Percentiles rank a stretch among this genome's conserved stretches.
Conservation (phyloP, 2,329 filamentous ascomycete genomes). For the Aspergillus latus region DNA sequence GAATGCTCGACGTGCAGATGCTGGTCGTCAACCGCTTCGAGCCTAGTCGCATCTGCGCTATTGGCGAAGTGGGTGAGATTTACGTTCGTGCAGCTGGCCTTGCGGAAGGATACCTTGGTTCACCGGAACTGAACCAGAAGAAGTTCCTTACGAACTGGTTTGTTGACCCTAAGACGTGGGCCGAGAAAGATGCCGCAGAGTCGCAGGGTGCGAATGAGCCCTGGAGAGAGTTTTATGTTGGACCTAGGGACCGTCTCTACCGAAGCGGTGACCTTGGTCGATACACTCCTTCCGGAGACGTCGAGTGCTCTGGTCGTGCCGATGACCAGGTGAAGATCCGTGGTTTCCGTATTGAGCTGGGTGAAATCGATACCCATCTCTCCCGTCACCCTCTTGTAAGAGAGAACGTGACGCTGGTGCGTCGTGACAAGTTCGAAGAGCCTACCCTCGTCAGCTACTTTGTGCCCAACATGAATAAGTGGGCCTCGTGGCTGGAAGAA, state of each 20-base stretch:
- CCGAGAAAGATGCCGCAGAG: conserved; percentile 60
- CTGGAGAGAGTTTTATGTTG: conserved; percentile 77
- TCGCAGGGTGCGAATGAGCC: conserved; percentile 59
- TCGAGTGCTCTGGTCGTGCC: conserved; percentile 74
- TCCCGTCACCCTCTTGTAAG: conserved; percentile 71
- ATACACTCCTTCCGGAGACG: conserved; percentile 68
- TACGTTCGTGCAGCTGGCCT: conserved; percentile 79
- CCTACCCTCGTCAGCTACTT: conserved; percentile 85
- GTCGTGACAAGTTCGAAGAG: conserved; percentile 82
- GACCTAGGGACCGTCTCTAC: conserved; percentile 83
- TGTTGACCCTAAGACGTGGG: conserved; percentile 69
- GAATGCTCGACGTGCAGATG: conserved; percentile 87
- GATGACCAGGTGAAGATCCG: conserved; percentile 95
- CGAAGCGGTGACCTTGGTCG: conserved; percentile 81
- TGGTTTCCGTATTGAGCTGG: conserved; percentile 91
- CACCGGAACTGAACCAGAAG: conserved; percentile 61
- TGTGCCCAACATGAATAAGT: conserved; percentile 75
- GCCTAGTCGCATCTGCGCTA: conserved; percentile 66
- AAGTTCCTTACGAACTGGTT: conserved; percentile 91
- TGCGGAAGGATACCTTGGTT: conserved; percentile 74
- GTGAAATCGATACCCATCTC: conserved; percentile 85
- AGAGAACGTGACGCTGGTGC: conserved; percentile 82
- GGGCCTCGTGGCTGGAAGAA: conserved; percentile 65
- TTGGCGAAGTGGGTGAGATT: conserved; percentile 83
- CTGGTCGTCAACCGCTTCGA: conserved; percentile 74